phyloP scores from a whole-genome alignment of 2,329 filamentous ascomycete species.

The Claviceps purpurea region DNA sequence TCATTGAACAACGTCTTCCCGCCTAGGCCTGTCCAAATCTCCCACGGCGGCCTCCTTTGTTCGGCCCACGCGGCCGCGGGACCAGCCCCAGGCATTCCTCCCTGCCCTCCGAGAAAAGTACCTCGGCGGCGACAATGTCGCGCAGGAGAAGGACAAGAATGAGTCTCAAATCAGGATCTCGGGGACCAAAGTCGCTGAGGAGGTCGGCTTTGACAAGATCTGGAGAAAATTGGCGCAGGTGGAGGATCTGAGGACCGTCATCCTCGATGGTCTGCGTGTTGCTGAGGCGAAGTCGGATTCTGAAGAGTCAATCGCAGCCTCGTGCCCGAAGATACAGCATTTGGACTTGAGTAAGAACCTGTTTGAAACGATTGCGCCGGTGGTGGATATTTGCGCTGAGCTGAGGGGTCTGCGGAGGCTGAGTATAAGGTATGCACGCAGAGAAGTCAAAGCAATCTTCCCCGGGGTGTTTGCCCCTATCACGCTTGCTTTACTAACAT shows the following conservation, averaged over 20 bases:
- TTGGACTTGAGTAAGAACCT: constrained; percentile 79
- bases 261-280: constrained; percentile 67
- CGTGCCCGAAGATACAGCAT: constrained; percentile 58
- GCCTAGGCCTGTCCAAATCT: constrained; percentile 43
- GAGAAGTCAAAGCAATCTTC: neutral
- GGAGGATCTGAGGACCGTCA: constrained; percentile 63
- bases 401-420: constrained; percentile 53
- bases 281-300: constrained; percentile 19
- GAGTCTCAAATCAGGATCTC: constrained; percentile 49
- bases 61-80: constrained; percentile 57
- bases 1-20: neutral
- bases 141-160: constrained; percentile 15
- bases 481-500: neutral
- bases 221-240: constrained; percentile 65
- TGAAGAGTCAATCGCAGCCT: constrained; percentile 28
- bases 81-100: constrained; percentile 59
- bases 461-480: neutral
- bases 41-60: constrained; percentile 76
- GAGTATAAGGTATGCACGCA: constrained; percentile 43
- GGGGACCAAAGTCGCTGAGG: constrained; percentile 68
- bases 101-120: constrained; percentile 77
- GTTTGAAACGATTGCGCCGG: constrained; percentile 51
- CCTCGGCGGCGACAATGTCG: constrained; percentile 30
- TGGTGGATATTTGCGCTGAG: constrained; percentile 58
- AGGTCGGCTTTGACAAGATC: constrained; percentile 92